These are phyloP conservation scores for Cystobasidium ongulense DNA, from an alignment of 768 basidiomycete species.

Conservation along the genomic window DNA sequence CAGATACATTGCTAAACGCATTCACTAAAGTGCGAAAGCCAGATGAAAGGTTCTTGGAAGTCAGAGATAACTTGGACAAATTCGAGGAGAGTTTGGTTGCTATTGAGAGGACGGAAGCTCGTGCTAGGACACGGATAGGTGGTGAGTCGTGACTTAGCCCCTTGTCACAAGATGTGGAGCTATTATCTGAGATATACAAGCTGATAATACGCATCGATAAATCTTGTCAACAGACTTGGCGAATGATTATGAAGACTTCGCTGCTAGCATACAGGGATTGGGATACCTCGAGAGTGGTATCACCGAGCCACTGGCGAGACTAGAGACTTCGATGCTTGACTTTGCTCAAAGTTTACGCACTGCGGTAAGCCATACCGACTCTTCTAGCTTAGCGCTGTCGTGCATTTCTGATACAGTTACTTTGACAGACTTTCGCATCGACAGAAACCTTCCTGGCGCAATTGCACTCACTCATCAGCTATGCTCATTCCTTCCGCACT, in stretches of 20 bases:
- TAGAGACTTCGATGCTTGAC: conserved; percentile 89
- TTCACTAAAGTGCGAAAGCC: conserved; percentile 94
- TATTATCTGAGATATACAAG: too few relatives aligned
- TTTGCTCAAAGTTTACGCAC: conserved; percentile 54
- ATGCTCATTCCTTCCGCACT: conserved; percentile 84
- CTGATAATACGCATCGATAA: too few relatives aligned
- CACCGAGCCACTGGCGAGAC: conserved; percentile 92
- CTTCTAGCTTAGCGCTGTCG: background rate
- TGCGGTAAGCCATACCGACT: conserved; percentile 13
- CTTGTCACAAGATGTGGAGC: conserved; percentile 35
- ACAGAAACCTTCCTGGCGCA: conserved; percentile 85
- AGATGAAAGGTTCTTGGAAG: conserved; percentile 84
- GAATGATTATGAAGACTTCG: conserved; percentile 92
- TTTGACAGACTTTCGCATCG: conserved; percentile 69
- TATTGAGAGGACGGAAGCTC: conserved; percentile 71
- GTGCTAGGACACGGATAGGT: conserved; percentile 70
- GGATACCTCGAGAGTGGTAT: conserved; percentile 98
- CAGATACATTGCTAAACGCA: conserved; percentile 90
- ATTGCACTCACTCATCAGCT: conserved; percentile 83
- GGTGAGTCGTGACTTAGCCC: conserved; percentile 88
- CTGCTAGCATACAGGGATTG: conserved; percentile 88
- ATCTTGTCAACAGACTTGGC: conserved; percentile 81
- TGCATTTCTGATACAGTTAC: background rate
- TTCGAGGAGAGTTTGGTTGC: conserved; percentile 85
- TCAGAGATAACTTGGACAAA: conserved; percentile 86